Percentiles rank a stretch among this genome's conserved stretches.
phyloP scores from a whole-genome alignment of 345 rosid genomes.

The Rhizophora mangle region DNA sequence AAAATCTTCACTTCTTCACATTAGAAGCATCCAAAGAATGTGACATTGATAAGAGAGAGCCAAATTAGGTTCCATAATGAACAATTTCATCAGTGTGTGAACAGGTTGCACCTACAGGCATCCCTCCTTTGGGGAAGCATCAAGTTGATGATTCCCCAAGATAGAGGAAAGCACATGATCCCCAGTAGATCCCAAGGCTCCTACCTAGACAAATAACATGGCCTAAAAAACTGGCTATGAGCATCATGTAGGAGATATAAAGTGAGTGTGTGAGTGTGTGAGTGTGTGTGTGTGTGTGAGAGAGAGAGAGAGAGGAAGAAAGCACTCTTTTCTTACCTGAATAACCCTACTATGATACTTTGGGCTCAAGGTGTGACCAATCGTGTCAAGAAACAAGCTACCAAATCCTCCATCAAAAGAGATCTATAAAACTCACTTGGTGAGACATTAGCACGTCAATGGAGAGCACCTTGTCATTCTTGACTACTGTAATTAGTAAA shows the following conservation, averaged over 20 bases:
- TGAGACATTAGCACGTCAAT: background rate
- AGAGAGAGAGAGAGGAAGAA: background rate
- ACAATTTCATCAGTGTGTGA: no score
- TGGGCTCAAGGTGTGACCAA: constrained; percentile 73
- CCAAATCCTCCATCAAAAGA: constrained; percentile 83
- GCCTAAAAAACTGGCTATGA: background rate
- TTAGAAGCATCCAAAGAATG: background rate
- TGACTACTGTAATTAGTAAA: background rate
- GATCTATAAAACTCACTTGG: constrained; percentile 40
- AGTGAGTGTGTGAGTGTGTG: background rate
- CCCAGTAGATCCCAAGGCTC: no score
- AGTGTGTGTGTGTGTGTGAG: background rate
- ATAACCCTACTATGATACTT: constrained; percentile 79
- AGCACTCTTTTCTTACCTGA: constrained; percentile 41
- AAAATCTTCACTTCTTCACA: background rate
- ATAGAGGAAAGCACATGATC: no score
- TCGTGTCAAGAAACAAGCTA: constrained; percentile 73
- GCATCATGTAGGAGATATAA: background rate
- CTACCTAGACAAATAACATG: no score
- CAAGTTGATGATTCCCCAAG: no score
- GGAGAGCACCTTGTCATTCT: background rate
- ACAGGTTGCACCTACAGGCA: no score
- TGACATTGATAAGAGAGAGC: no score
- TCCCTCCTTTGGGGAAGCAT: no score
- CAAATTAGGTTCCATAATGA: no score